Evolutionary conservation across 495 filamentous ascomycete genomes (phyloP), one percentile per base, ranked within the genome.

Genomic region (Sporormia fimetaria): DNA sequence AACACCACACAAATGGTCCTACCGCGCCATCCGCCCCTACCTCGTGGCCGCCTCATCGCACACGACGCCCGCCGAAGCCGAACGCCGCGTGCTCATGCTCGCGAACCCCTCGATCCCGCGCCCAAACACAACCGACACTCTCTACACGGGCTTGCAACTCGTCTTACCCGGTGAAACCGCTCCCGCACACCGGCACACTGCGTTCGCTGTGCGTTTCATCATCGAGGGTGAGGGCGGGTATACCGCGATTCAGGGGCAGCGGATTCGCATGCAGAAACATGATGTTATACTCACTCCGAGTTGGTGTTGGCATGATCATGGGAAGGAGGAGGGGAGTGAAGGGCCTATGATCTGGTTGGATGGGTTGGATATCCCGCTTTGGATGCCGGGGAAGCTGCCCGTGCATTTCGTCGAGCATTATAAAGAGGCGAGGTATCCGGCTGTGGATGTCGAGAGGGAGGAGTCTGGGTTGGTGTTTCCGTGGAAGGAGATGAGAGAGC

Each of bases 321-420:
- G 67, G 0, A 69, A 68, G 12, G 65, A 70, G 24, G 64, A n/a
- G n/a, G n/a, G n/a, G n/a, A n/a, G 64, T 2, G 60, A 56, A 1
- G 66, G 65, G 0, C 67, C 67, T 0, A 70, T 72, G 68, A 64
- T 70, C 22, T 72, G 68, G 67, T 53, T 71, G 12, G 67, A 69
- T 52, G 67, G 62, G 0, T 47, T 71, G 7, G 64, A 70, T 51
- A 39, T 69, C 23, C 68, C 67, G 2, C 55, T 44, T 23, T 70
- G 65, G 36, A 47, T 54, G 4, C 60, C n/a, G n/a, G n/a, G n/a
- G n/a, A n/a, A 64, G 34, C 66, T 68, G 27, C 68, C 68, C 0
- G 62, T 69, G 14, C 61, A 70, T 41, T 70, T 71, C 51, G 68
- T 65, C 3, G 52, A 71, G 51, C 61, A 67, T 34, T 70, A 58